phyloP scores from a whole-genome alignment of 257 asterid genomes.

The Nicotiana tomentosiformis region DNA sequence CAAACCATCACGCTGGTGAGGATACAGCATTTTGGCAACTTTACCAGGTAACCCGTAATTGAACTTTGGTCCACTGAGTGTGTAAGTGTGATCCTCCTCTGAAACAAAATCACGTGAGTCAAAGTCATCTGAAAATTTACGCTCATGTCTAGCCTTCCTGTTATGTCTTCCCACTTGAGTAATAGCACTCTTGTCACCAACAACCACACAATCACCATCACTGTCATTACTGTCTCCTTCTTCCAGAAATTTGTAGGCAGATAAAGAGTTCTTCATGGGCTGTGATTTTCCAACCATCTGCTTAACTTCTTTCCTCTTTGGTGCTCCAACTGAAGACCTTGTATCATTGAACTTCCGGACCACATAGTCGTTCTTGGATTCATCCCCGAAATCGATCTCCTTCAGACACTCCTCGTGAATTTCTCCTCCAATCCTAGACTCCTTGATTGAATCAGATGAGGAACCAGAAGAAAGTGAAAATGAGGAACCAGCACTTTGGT shows the following conservation, averaged over 20 bases:
- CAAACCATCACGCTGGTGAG: constrained; percentile 92
- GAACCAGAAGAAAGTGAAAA: constrained; percentile 34
- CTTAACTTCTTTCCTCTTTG: constrained; percentile 19
- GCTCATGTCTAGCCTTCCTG: constrained; percentile 34
- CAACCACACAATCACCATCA: constrained; percentile 32
- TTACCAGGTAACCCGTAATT: constrained; percentile 51
- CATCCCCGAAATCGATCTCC: constrained; percentile 16
- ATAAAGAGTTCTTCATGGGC: constrained; percentile 21
- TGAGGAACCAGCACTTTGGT: constrained; percentile 42
- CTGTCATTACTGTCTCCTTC: neutral
- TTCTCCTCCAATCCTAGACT: constrained; percentile 24
- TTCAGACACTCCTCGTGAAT: constrained; percentile 19
- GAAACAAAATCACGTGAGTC: constrained; percentile 33
- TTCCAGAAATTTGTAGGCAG: constrained; percentile 30
- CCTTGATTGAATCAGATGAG: constrained; percentile 20
- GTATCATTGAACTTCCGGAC: constrained; percentile 12
- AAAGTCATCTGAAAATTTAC: constrained; percentile 35
- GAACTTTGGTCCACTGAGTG: constrained; percentile 43
- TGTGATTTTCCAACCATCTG: constrained; percentile 24
- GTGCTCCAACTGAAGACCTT: constrained; percentile 21
- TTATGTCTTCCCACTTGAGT: constrained; percentile 29
- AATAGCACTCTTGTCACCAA: constrained; percentile 26
- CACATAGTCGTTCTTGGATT: constrained; percentile 6
- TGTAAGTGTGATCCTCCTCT: constrained; percentile 25
- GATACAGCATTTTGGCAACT: constrained; percentile 68